Evolutionary conservation across 2,329 filamentous ascomycete species (phyloP).

Genomic region (Chaetomium olivaceum): DNA sequence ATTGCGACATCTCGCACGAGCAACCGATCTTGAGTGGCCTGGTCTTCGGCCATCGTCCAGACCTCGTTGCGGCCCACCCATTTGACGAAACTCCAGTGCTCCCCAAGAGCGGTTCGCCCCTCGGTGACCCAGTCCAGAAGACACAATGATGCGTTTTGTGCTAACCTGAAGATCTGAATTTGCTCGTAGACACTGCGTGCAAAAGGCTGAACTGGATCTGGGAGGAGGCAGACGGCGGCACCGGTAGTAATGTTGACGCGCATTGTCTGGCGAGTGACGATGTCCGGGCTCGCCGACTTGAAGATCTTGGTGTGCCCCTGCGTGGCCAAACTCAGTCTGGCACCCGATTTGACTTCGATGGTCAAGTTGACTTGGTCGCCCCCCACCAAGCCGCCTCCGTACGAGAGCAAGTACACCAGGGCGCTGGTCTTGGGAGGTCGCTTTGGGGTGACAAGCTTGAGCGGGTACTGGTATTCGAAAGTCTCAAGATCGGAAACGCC

Average conservation of each 20-base stretch:
- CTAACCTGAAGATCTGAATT: slow-evolving; percentile 71
- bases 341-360: slow-evolving; percentile 63
- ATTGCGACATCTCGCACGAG: slow-evolving; percentile 84
- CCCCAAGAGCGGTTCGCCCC: slow-evolving; percentile 79
- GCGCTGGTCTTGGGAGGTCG: slow-evolving; percentile 65
- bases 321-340: slow-evolving; percentile 67
- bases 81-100: slow-evolving; percentile 79
- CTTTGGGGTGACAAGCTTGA: slow-evolving; percentile 86
- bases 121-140: slow-evolving; percentile 93
- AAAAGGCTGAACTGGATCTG: slow-evolving; percentile 93
- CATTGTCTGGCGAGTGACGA: slow-evolving; percentile 60
- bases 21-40: slow-evolving; percentile 53
- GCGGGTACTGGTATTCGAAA: slow-evolving; percentile 86
- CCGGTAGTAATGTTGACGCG: slow-evolving; percentile 51
- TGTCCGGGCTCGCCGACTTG: slow-evolving; percentile 64
- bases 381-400: slow-evolving; percentile 88
- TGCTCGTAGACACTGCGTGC: slow-evolving; percentile 82
- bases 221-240: slow-evolving; percentile 67
- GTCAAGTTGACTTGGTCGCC: slow-evolving; percentile 78
- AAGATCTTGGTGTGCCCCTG: slow-evolving; percentile 95
- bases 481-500: slow-evolving; percentile 69
- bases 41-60: slow-evolving; percentile 51
- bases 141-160: slow-evolving; percentile 64
- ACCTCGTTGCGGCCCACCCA: slow-evolving; percentile 90
- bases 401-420: slow-evolving; percentile 87